Conservation (phyloP, 352 stramenopile species). For the Pythium dissimile region DNA sequence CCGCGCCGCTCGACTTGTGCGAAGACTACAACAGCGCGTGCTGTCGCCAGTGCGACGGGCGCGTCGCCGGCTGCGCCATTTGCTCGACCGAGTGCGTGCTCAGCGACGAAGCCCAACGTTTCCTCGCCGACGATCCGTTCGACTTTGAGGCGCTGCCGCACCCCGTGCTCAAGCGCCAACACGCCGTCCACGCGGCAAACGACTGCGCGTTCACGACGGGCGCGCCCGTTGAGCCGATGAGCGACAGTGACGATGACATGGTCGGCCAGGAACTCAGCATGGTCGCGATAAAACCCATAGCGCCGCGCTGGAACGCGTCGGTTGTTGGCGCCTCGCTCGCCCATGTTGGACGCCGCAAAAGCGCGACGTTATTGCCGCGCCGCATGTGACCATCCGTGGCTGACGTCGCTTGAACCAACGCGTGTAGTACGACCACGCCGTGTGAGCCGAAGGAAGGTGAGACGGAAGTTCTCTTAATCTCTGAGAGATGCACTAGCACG, state of each 20-base stretch:
- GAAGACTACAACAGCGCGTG: background rate
- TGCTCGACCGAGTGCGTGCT: background rate
- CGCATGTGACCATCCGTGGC: constrained; percentile 5
- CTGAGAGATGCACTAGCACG: no score
- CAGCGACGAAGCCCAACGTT: constrained; percentile 2
- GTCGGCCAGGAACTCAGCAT: background rate
- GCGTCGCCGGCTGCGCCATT: background rate
- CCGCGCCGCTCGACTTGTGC: background rate
- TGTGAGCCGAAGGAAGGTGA: no score
- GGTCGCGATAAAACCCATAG: background rate
- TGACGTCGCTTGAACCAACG: no score
- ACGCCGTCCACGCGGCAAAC: constrained; percentile 10
- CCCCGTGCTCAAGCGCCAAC: constrained; percentile 15
- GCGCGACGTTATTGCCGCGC: background rate
- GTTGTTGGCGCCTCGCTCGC: constrained; percentile 4
- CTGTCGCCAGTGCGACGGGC: background rate
- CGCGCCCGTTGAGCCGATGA: no score
- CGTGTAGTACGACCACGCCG: no score
- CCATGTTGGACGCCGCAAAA: background rate
- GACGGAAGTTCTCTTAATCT: no score
- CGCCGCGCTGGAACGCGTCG: constrained; percentile 7
- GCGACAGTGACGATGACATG: constrained; percentile 5
- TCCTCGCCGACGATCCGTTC: constrained; percentile 11
- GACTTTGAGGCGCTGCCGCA: constrained; percentile 12
- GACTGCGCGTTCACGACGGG: background rate